phyloP scores from a whole-genome alignment of 2,329 filamentous ascomycete species.

The Chrysosporium keratinophilum region DNA sequence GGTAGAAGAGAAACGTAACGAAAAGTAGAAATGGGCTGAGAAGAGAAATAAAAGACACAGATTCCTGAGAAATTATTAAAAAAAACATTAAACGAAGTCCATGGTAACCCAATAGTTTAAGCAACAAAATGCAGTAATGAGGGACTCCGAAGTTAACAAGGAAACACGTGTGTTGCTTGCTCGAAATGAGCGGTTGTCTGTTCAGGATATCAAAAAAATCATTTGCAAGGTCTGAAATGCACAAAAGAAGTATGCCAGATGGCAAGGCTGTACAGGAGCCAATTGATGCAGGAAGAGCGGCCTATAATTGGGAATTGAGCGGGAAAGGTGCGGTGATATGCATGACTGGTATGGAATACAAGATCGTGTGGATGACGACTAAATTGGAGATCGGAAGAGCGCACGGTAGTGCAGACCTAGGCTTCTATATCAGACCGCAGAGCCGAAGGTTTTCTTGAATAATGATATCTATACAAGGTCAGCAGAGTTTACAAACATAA shows the following conservation, averaged over 20 bases:
- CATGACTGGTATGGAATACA: constrained; percentile 18
- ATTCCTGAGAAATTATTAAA: constrained; percentile 8
- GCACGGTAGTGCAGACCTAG: constrained; percentile 20
- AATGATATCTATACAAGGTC: constrained; percentile 71
- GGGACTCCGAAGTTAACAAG: constrained; percentile 8
- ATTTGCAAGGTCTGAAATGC: constrained; percentile 6
- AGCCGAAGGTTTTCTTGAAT: constrained; percentile 98
- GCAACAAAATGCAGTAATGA: constrained; percentile 6
- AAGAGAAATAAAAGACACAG: constrained; percentile 11
- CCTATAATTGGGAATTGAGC: not conserved
- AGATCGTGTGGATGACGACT: constrained; percentile 10
- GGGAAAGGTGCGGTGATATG: constrained; percentile 17
- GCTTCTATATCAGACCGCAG: constrained; percentile 82
- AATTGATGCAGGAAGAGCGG: constrained; percentile 6
- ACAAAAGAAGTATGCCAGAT: constrained; percentile 4
- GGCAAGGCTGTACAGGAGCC: constrained; percentile 11
- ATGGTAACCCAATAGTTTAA: constrained; percentile 4
- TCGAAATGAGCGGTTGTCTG: constrained; percentile 1
- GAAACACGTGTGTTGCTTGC: not conserved
- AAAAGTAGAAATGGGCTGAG: constrained; percentile 22
- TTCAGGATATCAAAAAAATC: constrained; percentile 1
- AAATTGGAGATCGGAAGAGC: constrained; percentile 26
- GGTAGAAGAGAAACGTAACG: constrained; percentile 18
- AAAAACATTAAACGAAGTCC: constrained; percentile 6
- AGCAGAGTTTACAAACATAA: constrained; percentile 27